A percentile compares a stretch with the other conserved stretches of the same genome.
phyloP scores from a whole-genome alignment of 495 filamentous ascomycete species.

The Aspergillus coremiiformis region DNA sequence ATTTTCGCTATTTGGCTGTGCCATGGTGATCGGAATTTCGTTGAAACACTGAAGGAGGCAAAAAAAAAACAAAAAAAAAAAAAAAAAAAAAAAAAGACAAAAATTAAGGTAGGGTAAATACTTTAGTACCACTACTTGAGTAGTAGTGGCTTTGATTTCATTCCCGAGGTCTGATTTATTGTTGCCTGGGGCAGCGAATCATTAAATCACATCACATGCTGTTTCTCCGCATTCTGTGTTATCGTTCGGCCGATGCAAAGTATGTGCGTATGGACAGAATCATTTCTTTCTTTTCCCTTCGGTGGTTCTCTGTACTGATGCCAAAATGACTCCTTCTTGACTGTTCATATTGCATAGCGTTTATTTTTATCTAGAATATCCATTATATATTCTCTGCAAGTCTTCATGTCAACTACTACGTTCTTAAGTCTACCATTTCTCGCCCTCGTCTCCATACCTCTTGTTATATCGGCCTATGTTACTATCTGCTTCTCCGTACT shows the following conservation, averaged over 20 bases:
- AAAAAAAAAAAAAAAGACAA: no score
- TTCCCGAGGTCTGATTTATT: background rate
- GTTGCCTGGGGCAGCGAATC: constrained; percentile 11
- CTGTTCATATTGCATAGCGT: background rate
- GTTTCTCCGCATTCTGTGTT: constrained; percentile 18
- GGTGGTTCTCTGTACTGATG: background rate
- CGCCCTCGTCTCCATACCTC: constrained; percentile 57
- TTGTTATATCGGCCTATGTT: constrained; percentile 59
- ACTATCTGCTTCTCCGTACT: constrained; percentile 61
- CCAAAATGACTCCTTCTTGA: background rate
- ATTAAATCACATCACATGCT: constrained; percentile 37
- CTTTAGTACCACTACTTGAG: no score
- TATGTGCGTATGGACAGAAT: no score
- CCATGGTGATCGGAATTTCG: constrained; percentile 10
- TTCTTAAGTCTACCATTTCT: constrained; percentile 56
- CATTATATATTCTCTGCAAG: constrained; percentile 8
- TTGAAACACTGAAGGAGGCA: background rate
- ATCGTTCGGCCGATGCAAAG: background rate
- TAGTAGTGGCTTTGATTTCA: no score
- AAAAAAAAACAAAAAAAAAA: no score
- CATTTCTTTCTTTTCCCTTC: background rate
- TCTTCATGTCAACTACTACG: constrained; percentile 40
- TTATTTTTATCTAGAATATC: no score
- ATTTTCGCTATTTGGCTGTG: constrained; percentile 11
- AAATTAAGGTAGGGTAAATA: no score